These are phyloP conservation scores for Pythium rishiriense DNA, from an alignment of 352 stramenopile species.

Conservation along the genomic window DNA sequence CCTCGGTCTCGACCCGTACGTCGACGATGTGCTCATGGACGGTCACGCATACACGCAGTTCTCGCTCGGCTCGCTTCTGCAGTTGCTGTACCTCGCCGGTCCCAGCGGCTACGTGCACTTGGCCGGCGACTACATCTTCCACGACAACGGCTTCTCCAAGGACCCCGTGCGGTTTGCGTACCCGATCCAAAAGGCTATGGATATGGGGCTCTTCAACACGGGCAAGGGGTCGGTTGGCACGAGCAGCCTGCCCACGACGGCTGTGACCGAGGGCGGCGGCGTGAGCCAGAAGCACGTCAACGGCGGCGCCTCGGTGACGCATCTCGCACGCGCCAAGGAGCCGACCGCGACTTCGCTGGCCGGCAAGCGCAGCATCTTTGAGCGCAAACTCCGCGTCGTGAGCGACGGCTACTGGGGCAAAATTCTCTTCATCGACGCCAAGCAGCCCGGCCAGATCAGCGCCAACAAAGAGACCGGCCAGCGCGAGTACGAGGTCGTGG, in stretches of 20 bases:
- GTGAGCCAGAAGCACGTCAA: too few species aligned
- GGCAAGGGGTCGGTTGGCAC: too few species aligned
- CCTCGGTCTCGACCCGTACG: slow-evolving; percentile 45
- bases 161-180: slow-evolving; percentile 35
- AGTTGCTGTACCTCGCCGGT: slow-evolving; percentile 48
- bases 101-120: slow-evolving; percentile 45
- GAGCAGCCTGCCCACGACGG: too few species aligned
- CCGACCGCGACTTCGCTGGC: neutral
- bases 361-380: slow-evolving; percentile 45
- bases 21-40: slow-evolving; percentile 26
- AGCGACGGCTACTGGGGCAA: slow-evolving; percentile 36
- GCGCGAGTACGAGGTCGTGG: slow-evolving; percentile 39
- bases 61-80: slow-evolving; percentile 40
- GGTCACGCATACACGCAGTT: slow-evolving; percentile 33
- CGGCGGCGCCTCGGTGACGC: too few species aligned
- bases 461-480: slow-evolving; percentile 32
- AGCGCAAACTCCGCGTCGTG: slow-evolving; percentile 37
- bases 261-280: too few species aligned
- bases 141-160: slow-evolving; percentile 38
- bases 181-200: slow-evolving; percentile 33
- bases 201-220: slow-evolving; percentile 31
- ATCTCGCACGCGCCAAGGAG: too few species aligned
- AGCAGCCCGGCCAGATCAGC: slow-evolving; percentile 31
- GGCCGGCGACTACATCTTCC: slow-evolving; percentile 50
- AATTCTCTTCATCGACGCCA: slow-evolving; percentile 42